Percentiles rank a stretch among this genome's conserved stretches.
Conservation (phyloP, 1,284 basidiomycete species). For the Sanguinoderma infundibulare region DNA sequence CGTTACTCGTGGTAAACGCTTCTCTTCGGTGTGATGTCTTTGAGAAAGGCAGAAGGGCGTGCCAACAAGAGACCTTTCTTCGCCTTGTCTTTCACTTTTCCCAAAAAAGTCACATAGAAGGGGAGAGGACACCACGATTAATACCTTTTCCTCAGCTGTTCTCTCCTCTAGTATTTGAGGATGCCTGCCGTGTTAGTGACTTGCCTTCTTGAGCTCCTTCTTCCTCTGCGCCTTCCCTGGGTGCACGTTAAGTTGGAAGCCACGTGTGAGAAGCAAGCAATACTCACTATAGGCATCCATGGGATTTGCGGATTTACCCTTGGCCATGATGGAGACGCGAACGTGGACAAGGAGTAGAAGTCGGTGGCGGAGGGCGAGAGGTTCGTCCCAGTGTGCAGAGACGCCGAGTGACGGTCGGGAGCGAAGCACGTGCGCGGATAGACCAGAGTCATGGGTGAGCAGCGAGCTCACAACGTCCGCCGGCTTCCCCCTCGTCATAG, state of each 20-base stretch:
- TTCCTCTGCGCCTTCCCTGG: constrained; percentile 86
- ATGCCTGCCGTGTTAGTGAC: too few species aligned
- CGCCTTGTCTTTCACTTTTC: too few species aligned
- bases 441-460: constrained; percentile 34
- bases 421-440: constrained; percentile 34
- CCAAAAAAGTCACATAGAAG: too few species aligned
- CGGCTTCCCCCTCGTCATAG: constrained; percentile 30
- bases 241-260: constrained; percentile 2
- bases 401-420: constrained; percentile 14
- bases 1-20: too few species aligned
- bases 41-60: too few species aligned
- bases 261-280: neutral
- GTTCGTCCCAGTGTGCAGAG: constrained; percentile 5
- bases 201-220: constrained; percentile 90
- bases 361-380: neutral
- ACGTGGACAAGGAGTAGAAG: neutral
- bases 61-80: too few species aligned
- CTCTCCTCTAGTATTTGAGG: too few species aligned
- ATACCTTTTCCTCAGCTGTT: too few species aligned
- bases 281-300: constrained; percentile 81
- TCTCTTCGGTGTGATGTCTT: too few species aligned
- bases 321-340: constrained; percentile 60
- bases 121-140: too few species aligned
- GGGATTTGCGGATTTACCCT: constrained; percentile 82
- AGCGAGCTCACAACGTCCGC: constrained; percentile 21